A percentile compares a stretch with the other conserved stretches of the same genome.
Evolutionary conservation across 2,329 filamentous ascomycete genomes (phyloP).

Genomic region (Aspergillus fijiensis): DNA sequence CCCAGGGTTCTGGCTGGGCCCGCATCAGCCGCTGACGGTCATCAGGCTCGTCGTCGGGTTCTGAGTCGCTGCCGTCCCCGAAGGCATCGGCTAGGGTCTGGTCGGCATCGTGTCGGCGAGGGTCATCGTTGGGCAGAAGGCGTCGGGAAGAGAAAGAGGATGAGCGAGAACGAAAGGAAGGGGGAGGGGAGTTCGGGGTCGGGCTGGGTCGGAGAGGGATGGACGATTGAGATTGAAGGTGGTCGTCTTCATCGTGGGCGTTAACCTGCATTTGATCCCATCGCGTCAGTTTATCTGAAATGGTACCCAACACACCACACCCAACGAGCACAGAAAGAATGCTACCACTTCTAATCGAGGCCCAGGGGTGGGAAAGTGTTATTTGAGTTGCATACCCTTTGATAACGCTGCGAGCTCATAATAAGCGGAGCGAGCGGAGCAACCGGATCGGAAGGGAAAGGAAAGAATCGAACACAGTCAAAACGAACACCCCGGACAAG

Average conservation of each 20-base stretch:
- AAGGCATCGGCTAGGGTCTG: slow-evolving; percentile 90
- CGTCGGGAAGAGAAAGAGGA: slow-evolving; percentile 63
- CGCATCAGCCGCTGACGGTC: slow-evolving; percentile 85
- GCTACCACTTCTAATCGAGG: neutral
- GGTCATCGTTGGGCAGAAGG: slow-evolving; percentile 52
- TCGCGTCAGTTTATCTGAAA: neutral
- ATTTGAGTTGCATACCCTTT: slow-evolving; percentile 40
- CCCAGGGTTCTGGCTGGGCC: slow-evolving; percentile 49
- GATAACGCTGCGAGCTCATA: slow-evolving; percentile 53
- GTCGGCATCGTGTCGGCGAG: slow-evolving; percentile 61
- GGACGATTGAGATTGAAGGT: slow-evolving; percentile 32
- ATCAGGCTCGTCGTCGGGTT: slow-evolving; percentile 69
- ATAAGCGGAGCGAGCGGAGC: slow-evolving; percentile 38
- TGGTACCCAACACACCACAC: neutral
- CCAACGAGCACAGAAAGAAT: neutral
- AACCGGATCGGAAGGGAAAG: slow-evolving; percentile 15
- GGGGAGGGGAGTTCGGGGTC: slow-evolving; percentile 50
- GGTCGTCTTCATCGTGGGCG: slow-evolving; percentile 45
- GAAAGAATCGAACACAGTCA: slow-evolving; percentile 3
- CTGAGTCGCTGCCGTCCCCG: slow-evolving; percentile 72
- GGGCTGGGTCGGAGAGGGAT: slow-evolving; percentile 29
- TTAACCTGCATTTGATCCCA: slow-evolving; percentile 39
- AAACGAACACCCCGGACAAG: slow-evolving; percentile 3
- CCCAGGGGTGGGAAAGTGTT: slow-evolving; percentile 16
- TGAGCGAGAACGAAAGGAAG: slow-evolving; percentile 84